These are phyloP conservation scores for Albophoma yamanashiensis DNA, from an alignment of 2,329 filamentous ascomycete species.

Conservation along the genomic window DNA sequence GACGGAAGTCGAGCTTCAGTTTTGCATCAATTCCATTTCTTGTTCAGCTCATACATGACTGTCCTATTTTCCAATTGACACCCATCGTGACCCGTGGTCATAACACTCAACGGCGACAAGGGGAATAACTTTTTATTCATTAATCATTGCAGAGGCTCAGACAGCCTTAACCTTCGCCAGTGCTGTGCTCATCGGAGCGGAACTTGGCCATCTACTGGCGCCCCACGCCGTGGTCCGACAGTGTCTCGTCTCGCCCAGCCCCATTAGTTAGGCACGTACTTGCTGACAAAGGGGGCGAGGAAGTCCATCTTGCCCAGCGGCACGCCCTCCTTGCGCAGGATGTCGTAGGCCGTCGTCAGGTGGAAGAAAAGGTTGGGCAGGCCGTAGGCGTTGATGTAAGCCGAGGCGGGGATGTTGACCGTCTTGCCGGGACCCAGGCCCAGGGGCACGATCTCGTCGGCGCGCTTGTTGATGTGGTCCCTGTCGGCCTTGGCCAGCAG, in stretches of 20 bases:
- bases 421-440: constrained; percentile 18
- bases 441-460: constrained; percentile 15
- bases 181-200: not conserved
- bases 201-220: not conserved
- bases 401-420: constrained; percentile 13
- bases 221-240: not conserved
- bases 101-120: not conserved
- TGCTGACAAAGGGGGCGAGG: constrained; percentile 22
- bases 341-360: constrained; percentile 44
- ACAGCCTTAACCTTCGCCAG: not conserved
- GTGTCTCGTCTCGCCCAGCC: not conserved
- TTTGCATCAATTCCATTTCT: too few species aligned
- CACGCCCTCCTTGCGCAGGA: constrained; percentile 51
- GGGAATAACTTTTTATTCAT: not conserved
- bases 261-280: constrained; percentile 5
- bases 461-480: constrained; percentile 21
- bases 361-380: constrained; percentile 58
- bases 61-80: too few species aligned
- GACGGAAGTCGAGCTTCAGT: too few species aligned
- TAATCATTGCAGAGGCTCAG: not conserved
- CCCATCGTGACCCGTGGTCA: too few species aligned
- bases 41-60: too few species aligned
- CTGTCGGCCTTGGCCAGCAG: constrained; percentile 20
- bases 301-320: constrained; percentile 51
- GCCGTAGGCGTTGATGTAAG: constrained; percentile 36